Percentiles rank a stretch among this genome's conserved stretches.
Evolutionary conservation across 176 grass and related monocot genomes (phyloP).

Genomic region (Oryza meyeriana): DNA sequence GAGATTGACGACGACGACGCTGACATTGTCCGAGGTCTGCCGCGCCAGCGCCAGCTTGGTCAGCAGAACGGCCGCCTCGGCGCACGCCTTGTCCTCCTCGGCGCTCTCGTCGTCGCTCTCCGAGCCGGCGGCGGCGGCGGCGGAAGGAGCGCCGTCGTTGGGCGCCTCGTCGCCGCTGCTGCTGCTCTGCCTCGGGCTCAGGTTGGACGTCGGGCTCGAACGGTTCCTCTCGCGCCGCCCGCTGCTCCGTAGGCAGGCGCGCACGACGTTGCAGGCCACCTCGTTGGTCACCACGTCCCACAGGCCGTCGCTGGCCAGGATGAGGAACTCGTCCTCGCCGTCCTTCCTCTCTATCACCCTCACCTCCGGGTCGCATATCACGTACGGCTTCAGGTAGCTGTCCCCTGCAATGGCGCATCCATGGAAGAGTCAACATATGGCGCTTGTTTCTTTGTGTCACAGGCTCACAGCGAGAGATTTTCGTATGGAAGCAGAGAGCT

Average conservation of each 20-base stretch:
- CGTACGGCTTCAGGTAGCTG: slow-evolving; percentile 86
- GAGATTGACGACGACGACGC: slow-evolving; percentile 76
- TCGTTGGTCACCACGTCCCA: slow-evolving; percentile 95
- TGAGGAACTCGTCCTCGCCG: slow-evolving; percentile 70
- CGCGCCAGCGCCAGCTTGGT: slow-evolving; percentile 82
- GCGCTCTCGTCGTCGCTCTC: slow-evolving; percentile 28
- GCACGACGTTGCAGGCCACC: slow-evolving; percentile 72
- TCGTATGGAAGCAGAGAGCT: neutral
- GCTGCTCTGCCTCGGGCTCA: slow-evolving; percentile 45
- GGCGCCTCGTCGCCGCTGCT: slow-evolving; percentile 31
- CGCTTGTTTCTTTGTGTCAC: neutral
- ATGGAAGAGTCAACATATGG: neutral
- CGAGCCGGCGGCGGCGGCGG: neutral
- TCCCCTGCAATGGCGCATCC: slow-evolving; percentile 43
- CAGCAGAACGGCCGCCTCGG: slow-evolving; percentile 64
- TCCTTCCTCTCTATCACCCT: slow-evolving; percentile 62
- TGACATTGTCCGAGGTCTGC: slow-evolving; percentile 73
- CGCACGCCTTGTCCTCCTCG: slow-evolving; percentile 51
- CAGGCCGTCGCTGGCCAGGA: slow-evolving; percentile 86
- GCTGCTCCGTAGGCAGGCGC: slow-evolving; percentile 47
- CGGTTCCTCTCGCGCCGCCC: neutral
- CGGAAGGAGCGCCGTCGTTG: neutral
- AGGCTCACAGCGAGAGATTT: neutral
- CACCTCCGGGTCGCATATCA: slow-evolving; percentile 84
- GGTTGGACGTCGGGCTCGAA: slow-evolving; percentile 45